Base-by-base conservation (phyloP, 192 early-diverging fungal species). In the Haplosporangium gracile region DNA sequence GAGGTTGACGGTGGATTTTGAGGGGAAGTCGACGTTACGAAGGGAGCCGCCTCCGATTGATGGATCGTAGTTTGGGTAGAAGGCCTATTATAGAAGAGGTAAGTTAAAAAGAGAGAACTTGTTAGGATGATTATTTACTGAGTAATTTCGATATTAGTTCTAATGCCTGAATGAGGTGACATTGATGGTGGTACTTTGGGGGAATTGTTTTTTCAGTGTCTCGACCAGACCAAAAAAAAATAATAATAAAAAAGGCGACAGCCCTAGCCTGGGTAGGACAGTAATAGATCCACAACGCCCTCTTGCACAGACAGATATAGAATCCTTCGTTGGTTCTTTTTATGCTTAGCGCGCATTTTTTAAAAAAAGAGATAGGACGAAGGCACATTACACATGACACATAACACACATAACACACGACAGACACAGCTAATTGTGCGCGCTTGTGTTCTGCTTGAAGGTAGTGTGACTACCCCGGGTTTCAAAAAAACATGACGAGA, bases 11-110 rank as follows among this genome's bases (percentile, higher is more conserved):
- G 73, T 89, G n/a, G 79, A 70, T 15, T 89, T 69, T 15, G 74
- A 51, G 4, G 79, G 76, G 65, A 93, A 89, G 9, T 80, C 60
- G 15, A 90, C 82, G 38, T 91, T 65, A n/a, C 74, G 77, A 39
- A 91, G 13, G 15, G 77, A 73, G 24, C 91, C 92, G 32, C 89
- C 88, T 42, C 92, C 92, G 38, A 93, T 88, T 22, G 88, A 75
- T 13, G 79, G 75, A 7, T 75, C 63, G 49, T 82, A 88, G 24
- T 75, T 57, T 42, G 92, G 91, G 77, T 93, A 91, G 77, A 88
- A 93, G 38, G 89, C 91, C 92, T 93, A 90, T 42, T 18, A 20
- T 42, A 40, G 10, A 63, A 78, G 51, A 1, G 53, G 51, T 18
- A 55, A 26, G 39, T 63, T 63, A 26, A 68, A 45, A 45, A 45